Base-by-base conservation (phyloP, 2,329 filamentous ascomycete species). In the Thelonectria blattea region DNA sequence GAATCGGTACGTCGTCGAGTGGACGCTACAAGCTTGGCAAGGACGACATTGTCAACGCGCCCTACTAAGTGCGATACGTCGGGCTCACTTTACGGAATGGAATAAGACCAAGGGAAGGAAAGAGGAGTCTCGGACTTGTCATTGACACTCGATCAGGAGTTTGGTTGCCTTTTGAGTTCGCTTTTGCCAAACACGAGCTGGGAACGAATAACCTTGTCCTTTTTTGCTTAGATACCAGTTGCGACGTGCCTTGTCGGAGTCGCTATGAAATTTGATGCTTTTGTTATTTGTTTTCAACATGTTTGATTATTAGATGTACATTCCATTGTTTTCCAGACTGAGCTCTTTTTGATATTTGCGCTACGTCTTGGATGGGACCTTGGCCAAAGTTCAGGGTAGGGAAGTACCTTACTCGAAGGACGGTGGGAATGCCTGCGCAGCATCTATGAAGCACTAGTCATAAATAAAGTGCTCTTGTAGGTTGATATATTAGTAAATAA, bases 1-100 rank as follows among this genome's bases (percentile, higher is more conserved):
- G 85, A 2, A 80, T 88, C 49, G 80, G 82, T 1, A 85, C 78
- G 1, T 77, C 76, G 41, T 78, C 81, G 20, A 87, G 85, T 63
- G 83, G 85, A 2, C 82, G 88, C 20, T 91, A 91, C 72, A 92
- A 92, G 78, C 81, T 96, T 49, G 88, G 89, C 52, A 87, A 86
- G 73, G 90, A 93, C 43, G 92, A 96, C 58, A 88, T 97, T 68
- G 94, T 98, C 22, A 89, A 96, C 71, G 83, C 85, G 37, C 83
- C 84, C 12, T 88, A 83, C 68, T 88, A 74, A 52, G 27, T 15
- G 14, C 12, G n/a, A 20, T 30, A 12, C 39, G 50, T 24, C 47
- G 27, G 42, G 18, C 15, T n/a, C n/a, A 32, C 42, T 18, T 49
- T n/a, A 15, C 15, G 48, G 3, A 37, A 56, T 56, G 27, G n/a